These are phyloP conservation scores for Termitomyces sp. DNA, from an alignment of 768 basidiomycete genomes.

Conservation along the genomic window DNA sequence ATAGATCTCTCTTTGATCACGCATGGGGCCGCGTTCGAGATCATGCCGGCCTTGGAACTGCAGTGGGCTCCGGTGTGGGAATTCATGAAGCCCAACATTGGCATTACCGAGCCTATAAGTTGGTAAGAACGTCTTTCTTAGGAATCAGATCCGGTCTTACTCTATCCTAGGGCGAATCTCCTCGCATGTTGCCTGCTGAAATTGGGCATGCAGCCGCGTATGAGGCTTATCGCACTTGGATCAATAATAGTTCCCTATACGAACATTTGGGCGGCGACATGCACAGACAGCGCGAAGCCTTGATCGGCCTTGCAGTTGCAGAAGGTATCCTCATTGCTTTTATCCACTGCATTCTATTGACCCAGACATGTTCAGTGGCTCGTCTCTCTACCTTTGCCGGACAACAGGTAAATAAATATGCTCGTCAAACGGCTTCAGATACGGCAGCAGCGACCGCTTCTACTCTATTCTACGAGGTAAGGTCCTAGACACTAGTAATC, in stretches of 20 bases:
- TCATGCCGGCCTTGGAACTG: constrained; percentile 25
- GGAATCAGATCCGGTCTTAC: neutral
- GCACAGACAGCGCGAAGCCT: constrained; percentile 59
- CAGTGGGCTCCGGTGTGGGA: constrained; percentile 41
- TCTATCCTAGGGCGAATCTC: constrained; percentile 41
- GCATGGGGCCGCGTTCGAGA: constrained; percentile 44
- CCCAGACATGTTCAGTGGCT: constrained; percentile 35
- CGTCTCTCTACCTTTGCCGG: constrained; percentile 49
- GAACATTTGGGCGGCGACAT: constrained; percentile 51
- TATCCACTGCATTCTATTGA: neutral
- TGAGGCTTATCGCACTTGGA: constrained; percentile 69
- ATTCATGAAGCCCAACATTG: constrained; percentile 57
- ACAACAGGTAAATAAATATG: constrained; percentile 38
- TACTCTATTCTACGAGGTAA: constrained; percentile 50
- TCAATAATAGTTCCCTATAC: constrained; percentile 50
- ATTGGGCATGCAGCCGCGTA: constrained; percentile 77
- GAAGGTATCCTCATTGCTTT: constrained; percentile 45
- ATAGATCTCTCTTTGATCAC: constrained; percentile 53
- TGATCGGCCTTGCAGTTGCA: constrained; percentile 64
- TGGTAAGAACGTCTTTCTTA: constrained; percentile 29
- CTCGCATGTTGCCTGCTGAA: constrained; percentile 48
- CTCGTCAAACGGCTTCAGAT: constrained; percentile 50
- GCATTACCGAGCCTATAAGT: constrained; percentile 62
- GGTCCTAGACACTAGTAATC: constrained; percentile 7
- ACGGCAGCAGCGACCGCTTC: constrained; percentile 66